Conservation (phyloP, 176 grass and related monocot genomes). For the Triticum urartu region DNA sequence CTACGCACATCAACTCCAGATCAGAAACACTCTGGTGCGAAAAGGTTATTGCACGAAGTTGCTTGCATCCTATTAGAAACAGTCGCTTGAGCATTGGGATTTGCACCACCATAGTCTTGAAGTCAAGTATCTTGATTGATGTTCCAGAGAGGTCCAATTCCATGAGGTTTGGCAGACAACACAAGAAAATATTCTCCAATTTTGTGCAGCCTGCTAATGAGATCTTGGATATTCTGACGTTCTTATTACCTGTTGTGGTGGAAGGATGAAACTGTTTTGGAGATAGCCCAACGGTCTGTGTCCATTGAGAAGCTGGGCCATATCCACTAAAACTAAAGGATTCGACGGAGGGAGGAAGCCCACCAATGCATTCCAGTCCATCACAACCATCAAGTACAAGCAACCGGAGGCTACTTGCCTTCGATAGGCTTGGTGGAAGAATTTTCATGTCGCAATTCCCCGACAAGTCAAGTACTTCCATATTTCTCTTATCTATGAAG, state of each 20-base stretch:
- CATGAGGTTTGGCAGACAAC: background rate
- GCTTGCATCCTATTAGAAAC: background rate
- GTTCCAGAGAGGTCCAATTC: slow-evolving; percentile 10
- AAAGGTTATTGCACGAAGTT: background rate
- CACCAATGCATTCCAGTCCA: too few relatives aligned
- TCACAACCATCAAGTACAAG: too few relatives aligned
- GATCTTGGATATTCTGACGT: background rate
- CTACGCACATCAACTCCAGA: background rate
- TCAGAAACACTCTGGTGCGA: fast-evolving
- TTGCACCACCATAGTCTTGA: background rate
- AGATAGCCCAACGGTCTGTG: too few relatives aligned
- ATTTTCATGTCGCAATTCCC: too few relatives aligned
- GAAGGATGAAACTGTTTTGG: background rate
- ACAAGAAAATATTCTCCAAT: background rate
- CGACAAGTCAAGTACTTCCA: too few relatives aligned
- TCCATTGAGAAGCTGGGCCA: too few relatives aligned
- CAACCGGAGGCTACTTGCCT: too few relatives aligned
- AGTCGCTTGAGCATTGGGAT: background rate
- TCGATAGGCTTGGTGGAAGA: too few relatives aligned
- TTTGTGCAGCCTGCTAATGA: background rate
- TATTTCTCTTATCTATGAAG: too few relatives aligned
- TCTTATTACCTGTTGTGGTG: background rate
- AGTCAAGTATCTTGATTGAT: background rate
- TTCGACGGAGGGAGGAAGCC: too few relatives aligned
- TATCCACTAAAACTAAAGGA: too few relatives aligned